These are phyloP conservation scores for Xerocomus potaroensis DNA, from an alignment of 768 basidiomycete genomes.

Conservation along the genomic window DNA sequence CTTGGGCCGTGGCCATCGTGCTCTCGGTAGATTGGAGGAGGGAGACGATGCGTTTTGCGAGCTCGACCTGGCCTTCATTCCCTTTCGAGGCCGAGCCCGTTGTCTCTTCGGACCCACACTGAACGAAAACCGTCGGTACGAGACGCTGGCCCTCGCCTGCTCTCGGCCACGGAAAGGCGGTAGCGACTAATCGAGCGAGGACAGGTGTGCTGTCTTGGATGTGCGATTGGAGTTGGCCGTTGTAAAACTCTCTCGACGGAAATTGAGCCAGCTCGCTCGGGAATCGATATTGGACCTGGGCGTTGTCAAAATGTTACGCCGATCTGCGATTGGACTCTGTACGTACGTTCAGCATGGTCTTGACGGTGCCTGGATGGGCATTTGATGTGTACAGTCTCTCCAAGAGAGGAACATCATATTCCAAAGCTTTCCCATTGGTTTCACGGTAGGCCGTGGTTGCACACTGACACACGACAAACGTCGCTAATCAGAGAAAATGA, in stretches of 20 bases:
- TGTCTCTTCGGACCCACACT: slow-evolving; percentile 55
- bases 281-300: slow-evolving; percentile 60
- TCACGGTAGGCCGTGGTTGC: slow-evolving; percentile 62
- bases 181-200: slow-evolving; percentile 34
- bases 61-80: slow-evolving; percentile 53
- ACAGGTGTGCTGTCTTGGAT: slow-evolving; percentile 35
- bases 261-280: slow-evolving; percentile 54
- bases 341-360: slow-evolving; percentile 59
- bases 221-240: slow-evolving; percentile 47
- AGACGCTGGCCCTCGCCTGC: slow-evolving; percentile 22
- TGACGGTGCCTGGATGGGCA: slow-evolving; percentile 34
- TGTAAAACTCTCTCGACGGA: slow-evolving; percentile 62
- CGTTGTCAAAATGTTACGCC: background rate
- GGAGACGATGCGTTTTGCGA: slow-evolving; percentile 45
- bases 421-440: slow-evolving; percentile 51
- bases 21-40: slow-evolving; percentile 34
- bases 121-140: slow-evolving; percentile 55
- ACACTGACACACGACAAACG: slow-evolving; percentile 37
- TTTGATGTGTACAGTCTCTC: slow-evolving; percentile 51
- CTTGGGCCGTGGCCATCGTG: too few relatives aligned
- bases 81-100: slow-evolving; percentile 56
- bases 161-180: slow-evolving; percentile 58
- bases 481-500: background rate
- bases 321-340: background rate
- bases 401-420: slow-evolving; percentile 58